These are phyloP conservation scores for Coccomyxa subellipsoidea DNA, from an alignment of 163 green algal species.

Conservation along the genomic window DNA sequence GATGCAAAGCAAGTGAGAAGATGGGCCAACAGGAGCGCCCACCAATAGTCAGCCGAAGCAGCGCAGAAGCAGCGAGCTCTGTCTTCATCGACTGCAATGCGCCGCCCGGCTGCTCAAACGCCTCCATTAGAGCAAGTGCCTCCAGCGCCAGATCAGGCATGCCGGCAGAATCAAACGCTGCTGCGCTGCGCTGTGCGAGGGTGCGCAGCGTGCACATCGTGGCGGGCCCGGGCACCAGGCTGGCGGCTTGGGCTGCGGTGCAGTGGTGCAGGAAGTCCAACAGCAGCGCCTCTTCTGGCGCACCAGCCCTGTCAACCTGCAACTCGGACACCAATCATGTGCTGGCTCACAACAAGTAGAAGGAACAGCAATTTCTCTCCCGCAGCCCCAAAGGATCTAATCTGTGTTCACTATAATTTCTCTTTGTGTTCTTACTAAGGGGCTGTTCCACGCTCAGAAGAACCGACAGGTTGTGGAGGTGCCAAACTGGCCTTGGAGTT, in stretches of 20 bases:
- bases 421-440: too few relatives aligned
- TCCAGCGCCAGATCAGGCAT: slow-evolving; percentile 10
- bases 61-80: not conserved
- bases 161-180: not conserved
- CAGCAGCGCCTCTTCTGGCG: not conserved
- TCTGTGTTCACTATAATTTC: too few relatives aligned
- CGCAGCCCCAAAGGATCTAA: too few relatives aligned
- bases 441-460: too few relatives aligned
- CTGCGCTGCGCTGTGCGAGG: not conserved
- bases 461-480: too few relatives aligned
- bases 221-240: not conserved
- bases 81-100: not conserved
- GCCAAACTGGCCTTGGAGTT: too few relatives aligned
- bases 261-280: slow-evolving; percentile 2
- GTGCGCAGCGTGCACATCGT: not conserved
- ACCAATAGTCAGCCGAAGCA: not conserved
- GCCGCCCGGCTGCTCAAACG: not conserved
- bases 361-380: too few relatives aligned
- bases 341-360: not conserved
- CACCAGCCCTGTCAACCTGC: not conserved
- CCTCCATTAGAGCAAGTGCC: not conserved
- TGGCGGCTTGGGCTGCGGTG: not conserved
- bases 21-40: not conserved
- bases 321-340: not conserved
- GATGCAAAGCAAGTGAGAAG: not conserved